Evolutionary conservation across 352 stramenopile genomes (phyloP), one percentile per base, ranked within the genome.

Genomic region (Phytophthora boehmeriae): DNA sequence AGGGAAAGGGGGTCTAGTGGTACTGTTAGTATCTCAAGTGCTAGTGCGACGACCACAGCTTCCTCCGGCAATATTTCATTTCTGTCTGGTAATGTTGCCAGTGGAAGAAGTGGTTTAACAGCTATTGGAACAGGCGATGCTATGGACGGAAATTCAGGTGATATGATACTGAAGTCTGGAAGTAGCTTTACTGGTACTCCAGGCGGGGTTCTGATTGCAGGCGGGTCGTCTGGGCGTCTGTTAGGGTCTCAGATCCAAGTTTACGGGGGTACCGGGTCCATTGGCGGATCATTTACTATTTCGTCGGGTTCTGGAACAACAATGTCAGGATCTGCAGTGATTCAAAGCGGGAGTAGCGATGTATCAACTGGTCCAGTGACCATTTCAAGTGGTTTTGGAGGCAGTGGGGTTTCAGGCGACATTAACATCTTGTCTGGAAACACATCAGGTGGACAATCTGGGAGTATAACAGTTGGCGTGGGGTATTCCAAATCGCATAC

Each of bases 391-490:
- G 64, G 64, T 39, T 47, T 48, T 23, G 34, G 51, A 4, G 58
- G 52, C 25, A 58, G 42, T 30, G 64, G 58, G 35, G 3, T 53
- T 3, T 63, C 68, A 17, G 68, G 68, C 22, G 52, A 67, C n/a
- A 38, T 71, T 9, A 66, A 30, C 13, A 27, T 69, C 13, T 42
- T 65, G 13, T 65, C 61, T 45, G 61, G 61, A 48, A 64, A 35
- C 34, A 52, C 61, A 13, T 56, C 30, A n/a, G 39, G 11, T 58
- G 68, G 68, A 1, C 53, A 59, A 44, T 57, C 58, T 41, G 68
- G 68, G 32, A 59, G 53, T 59, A 62, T 76, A 42, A 20, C 58
- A 11, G 47, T 76, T 20, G 52, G 38, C 0, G 50, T 60, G 59
- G 68, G 68, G 23, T 39, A 35, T 1, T 64, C 63, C 10, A 67